Base-by-base conservation (phyloP, 208 protist genomes). In the Entamoeba histolytica region DNA sequence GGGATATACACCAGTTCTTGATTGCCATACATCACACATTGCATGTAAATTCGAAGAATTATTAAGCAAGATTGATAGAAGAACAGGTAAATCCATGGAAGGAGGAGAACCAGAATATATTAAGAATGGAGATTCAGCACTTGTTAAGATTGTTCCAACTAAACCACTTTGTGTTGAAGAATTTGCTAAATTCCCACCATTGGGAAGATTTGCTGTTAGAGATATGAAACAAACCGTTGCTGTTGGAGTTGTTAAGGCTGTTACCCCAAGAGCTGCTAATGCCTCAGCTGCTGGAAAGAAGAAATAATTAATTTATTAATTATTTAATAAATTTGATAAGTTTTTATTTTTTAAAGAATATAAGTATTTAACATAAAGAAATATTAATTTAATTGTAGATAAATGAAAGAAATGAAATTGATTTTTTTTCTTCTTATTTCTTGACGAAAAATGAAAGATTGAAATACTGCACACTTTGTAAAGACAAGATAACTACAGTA, bases 141-240 rank as follows among this genome's bases (percentile, higher is more conserved):
- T 96, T 49, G 92, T 95, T n/a, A 14, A 91, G 6, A 55, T 95
- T 4, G 44, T 94, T 49, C 94, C 94, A 35, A n/a, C 49, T 10
- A 95, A 95, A 92, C 94, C 94, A 49, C 47, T 98, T 95, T 98
- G 97, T 95, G 97, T 98, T 91, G 97, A 99, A 96, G 78, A 96
- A 57, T 98, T 98, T 96, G 96, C 95, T 73, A 95, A 98, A 61
- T 98, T 98, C 96, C 95, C 97, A 28, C 97, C 97, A 92, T 97
- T 99, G 31, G 98, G 98, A 93, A 97, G 98, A 94, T 98, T 99
- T 94, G 97, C 97, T 94, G 96, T 98, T 91, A 96, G 97, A 92
- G 98, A 98, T 93, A 98, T 98, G 97, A 92, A 93, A 49, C 87
- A 87, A 49, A 98, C 97, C 49, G 97, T 98, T 44, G 98, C 97